Percentiles rank a stretch among this genome's conserved stretches.
These are phyloP conservation scores for Byssoonygena ceratinophila DNA, from an alignment of 2,329 filamentous ascomycete species.

Conservation along the genomic window DNA sequence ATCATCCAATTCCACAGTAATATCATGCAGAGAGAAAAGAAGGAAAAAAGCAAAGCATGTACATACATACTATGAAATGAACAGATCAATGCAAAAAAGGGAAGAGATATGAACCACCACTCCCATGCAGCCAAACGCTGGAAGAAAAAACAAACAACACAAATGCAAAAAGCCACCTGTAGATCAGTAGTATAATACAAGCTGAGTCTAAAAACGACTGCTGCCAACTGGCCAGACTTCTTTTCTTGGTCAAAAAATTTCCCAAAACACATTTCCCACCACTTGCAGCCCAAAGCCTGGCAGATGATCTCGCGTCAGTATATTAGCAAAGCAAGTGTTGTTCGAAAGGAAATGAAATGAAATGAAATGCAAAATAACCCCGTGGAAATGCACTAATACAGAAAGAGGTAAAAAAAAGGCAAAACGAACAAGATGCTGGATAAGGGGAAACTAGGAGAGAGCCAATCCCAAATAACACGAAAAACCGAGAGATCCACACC, in stretches of 20 bases:
- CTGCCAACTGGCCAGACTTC: not conserved
- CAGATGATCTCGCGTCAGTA: too few species aligned
- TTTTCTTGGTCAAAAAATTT: not conserved
- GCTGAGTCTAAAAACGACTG: not conserved
- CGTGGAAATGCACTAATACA: constrained; percentile 6
- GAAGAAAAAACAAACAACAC: not conserved
- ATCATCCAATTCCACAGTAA: not conserved
- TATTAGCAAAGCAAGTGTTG: not conserved
- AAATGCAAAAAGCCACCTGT: not conserved
- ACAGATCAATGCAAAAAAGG: not conserved
- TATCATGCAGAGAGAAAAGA: too few species aligned
- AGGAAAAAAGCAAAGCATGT: not conserved
- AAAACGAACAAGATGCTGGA: not conserved
- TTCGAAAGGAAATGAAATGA: not conserved
- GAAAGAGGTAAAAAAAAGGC: not conserved
- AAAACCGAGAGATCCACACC: not conserved
- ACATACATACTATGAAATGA: not conserved
- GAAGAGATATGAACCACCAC: not conserved
- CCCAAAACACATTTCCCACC: not conserved
- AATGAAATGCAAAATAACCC: not conserved
- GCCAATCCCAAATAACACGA: constrained; percentile 3
- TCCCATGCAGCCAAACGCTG: not conserved
- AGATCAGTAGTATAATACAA: constrained; percentile 9
- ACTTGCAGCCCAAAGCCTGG: not conserved
- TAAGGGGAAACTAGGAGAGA: not conserved